Evolutionary conservation across 306 rosid species (phyloP).

Genomic region (Cicer bijugum): DNA sequence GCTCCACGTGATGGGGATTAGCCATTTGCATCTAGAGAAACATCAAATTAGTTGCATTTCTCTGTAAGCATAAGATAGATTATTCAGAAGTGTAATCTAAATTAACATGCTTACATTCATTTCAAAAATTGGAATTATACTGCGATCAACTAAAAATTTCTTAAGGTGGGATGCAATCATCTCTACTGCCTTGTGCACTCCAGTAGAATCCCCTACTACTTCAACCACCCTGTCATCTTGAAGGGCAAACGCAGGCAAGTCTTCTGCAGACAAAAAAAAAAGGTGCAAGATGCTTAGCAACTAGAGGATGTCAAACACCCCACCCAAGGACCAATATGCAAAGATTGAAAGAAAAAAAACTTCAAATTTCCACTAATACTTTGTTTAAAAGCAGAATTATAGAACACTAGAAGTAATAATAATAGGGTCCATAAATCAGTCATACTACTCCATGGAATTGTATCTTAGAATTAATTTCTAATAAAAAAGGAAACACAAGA

Average conservation of each 20-base stretch:
- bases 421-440: conserved; percentile 11
- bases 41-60: conserved; percentile 39
- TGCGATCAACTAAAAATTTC: conserved; percentile 93
- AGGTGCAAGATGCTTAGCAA: conserved; percentile 39
- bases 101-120: conserved; percentile 64
- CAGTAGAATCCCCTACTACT: conserved; percentile 79
- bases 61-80: conserved; percentile 22
- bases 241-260: conserved; percentile 89
- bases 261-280: conserved; percentile 66
- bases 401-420: conserved; percentile 35
- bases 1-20: conserved; percentile 69
- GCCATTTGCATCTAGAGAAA: conserved; percentile 83
- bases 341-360: not conserved
- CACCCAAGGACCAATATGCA: conserved; percentile 38
- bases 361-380: conserved; percentile 15
- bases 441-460: conserved; percentile 29
- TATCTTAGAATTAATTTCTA: conserved; percentile 4
- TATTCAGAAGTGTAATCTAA: conserved; percentile 6
- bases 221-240: conserved; percentile 98
- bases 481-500: conserved; percentile 7
- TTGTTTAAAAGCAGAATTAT: conserved; percentile 22
- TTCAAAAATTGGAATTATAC: conserved; percentile 86
- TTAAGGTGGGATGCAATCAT: conserved; percentile 88
- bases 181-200: conserved; percentile 90
- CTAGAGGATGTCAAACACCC: conserved; percentile 31